Evolutionary conservation across 106 monocot genomes (phyloP).

Genomic region (Dioscorea alata): DNA sequence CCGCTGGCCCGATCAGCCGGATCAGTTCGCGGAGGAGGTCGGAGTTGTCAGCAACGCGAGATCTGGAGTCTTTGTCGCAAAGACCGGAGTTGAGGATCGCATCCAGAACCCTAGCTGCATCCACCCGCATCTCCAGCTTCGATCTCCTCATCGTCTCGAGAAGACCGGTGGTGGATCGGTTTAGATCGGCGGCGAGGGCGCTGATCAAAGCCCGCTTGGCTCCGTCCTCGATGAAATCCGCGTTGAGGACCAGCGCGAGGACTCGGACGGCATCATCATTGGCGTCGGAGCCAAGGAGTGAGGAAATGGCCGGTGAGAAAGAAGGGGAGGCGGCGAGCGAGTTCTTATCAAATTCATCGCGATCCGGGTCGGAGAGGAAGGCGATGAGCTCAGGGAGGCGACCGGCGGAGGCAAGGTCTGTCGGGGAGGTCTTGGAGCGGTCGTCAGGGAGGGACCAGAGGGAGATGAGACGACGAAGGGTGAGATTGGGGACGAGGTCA

Average conservation of each 20-base stretch:
- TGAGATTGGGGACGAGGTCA: conserved; percentile 79
- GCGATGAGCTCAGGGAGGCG: neutral
- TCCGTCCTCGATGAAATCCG: conserved; percentile 22
- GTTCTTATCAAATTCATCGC: conserved; percentile 44
- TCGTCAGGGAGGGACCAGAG: conserved; percentile 32
- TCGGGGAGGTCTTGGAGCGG: neutral
- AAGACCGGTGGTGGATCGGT: neutral
- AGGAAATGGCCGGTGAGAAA: conserved; percentile 16
- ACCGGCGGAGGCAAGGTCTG: conserved; percentile 1
- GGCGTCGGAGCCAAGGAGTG: conserved; percentile 14
- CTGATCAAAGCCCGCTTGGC: conserved; percentile 4
- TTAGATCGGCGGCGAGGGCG: conserved; percentile 2
- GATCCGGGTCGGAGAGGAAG: conserved; percentile 26
- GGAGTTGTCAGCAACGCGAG: conserved; percentile 18
- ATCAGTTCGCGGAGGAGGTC: conserved; percentile 38
- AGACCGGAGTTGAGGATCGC: neutral
- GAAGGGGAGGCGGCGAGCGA: neutral
- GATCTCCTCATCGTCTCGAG: conserved; percentile 4
- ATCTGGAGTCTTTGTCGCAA: conserved; percentile 14
- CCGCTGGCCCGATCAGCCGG: conserved; percentile 29
- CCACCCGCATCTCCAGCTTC: conserved; percentile 14
- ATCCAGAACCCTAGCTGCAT: conserved; percentile 41
- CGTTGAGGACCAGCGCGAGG: conserved; percentile 16
- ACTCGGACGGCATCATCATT: conserved; percentile 11
- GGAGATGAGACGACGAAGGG: conserved; percentile 80